phyloP scores from a whole-genome alignment of 2,329 filamentous ascomycete species.

The Chaetomium olivaceum region DNA sequence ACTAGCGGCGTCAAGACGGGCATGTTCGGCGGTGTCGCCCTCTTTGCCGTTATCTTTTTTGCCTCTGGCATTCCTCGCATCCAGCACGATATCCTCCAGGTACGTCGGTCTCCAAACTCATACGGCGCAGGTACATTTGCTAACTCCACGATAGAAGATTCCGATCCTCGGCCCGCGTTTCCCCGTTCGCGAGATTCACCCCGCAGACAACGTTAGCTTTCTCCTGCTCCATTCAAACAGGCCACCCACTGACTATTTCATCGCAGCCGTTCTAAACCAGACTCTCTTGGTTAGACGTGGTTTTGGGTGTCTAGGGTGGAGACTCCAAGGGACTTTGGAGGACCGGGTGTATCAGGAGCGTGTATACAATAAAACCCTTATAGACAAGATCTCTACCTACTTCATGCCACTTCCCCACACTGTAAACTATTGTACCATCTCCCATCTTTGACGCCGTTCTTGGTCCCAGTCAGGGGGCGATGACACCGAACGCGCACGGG shows the following conservation, averaged over 20 bases:
- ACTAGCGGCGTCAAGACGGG: conserved; percentile 54
- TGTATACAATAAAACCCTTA: conserved; percentile 27
- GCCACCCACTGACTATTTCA: conserved; percentile 3
- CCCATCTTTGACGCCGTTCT: not conserved
- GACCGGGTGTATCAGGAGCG: conserved; percentile 12
- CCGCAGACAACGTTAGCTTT: conserved; percentile 62
- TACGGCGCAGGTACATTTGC: not conserved
- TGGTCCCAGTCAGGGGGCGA: not conserved
- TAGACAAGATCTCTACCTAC: conserved; percentile 22
- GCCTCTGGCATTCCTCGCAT: conserved; percentile 63
- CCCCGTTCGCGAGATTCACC: conserved; percentile 51
- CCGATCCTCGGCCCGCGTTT: conserved; percentile 55
- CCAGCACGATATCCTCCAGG: conserved; percentile 59
- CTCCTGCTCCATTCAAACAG: no score
- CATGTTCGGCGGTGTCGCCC: conserved; percentile 58
- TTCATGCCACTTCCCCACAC: not conserved
- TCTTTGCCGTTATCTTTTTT: conserved; percentile 60
- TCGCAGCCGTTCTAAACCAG: conserved; percentile 33
- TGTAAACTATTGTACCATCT: not conserved
- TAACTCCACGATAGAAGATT: conserved; percentile 50
- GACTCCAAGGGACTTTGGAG: conserved; percentile 5
- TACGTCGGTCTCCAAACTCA: conserved; percentile 36
- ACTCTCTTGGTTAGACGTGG: not conserved
- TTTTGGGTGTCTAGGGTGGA: conserved; percentile 16
- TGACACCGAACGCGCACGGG: not conserved